Evolutionary conservation across 768 basidiomycete species (phyloP).

Genomic region (Termitomyces eurrhizus): DNA sequence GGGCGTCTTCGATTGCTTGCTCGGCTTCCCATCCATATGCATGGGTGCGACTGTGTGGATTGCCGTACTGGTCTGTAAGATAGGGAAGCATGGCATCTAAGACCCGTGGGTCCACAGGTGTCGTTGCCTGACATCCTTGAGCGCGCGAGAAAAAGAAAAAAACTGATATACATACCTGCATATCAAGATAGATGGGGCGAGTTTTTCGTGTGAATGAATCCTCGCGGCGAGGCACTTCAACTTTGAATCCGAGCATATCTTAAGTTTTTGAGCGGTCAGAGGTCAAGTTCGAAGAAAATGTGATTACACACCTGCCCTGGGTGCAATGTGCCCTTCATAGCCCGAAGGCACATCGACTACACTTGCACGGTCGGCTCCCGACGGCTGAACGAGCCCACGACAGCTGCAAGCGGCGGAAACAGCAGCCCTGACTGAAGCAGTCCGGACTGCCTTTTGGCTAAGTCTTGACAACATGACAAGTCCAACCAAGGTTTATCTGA

Average conservation of each 20-base stretch:
- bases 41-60: constrained; percentile 97
- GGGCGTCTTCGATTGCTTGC: constrained; percentile 86
- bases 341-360: constrained; percentile 77
- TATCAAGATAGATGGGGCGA: constrained; percentile 95
- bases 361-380: constrained; percentile 76
- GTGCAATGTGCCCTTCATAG: constrained; percentile 67
- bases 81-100: constrained; percentile 96
- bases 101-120: constrained; percentile 95
- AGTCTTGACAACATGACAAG: constrained; percentile 56
- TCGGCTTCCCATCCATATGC: constrained; percentile 99
- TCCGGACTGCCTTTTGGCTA: constrained; percentile 36
- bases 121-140: constrained; percentile 69
- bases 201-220: constrained; percentile 53
- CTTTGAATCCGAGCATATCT: constrained; percentile 91
- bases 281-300: not conserved
- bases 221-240: constrained; percentile 61
- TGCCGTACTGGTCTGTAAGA: constrained; percentile 93
- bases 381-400: constrained; percentile 76
- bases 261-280: constrained; percentile 22
- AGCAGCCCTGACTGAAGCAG: constrained; percentile 26
- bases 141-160: constrained; percentile 5
- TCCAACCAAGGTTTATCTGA: constrained; percentile 18
- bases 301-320: constrained; percentile 53
- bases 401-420: constrained; percentile 28
- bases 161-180: constrained; percentile 63